These are phyloP conservation scores for Cutaneotrichosporon spelunceum DNA, from an alignment of 1,284 basidiomycete species.

Conservation along the genomic window DNA sequence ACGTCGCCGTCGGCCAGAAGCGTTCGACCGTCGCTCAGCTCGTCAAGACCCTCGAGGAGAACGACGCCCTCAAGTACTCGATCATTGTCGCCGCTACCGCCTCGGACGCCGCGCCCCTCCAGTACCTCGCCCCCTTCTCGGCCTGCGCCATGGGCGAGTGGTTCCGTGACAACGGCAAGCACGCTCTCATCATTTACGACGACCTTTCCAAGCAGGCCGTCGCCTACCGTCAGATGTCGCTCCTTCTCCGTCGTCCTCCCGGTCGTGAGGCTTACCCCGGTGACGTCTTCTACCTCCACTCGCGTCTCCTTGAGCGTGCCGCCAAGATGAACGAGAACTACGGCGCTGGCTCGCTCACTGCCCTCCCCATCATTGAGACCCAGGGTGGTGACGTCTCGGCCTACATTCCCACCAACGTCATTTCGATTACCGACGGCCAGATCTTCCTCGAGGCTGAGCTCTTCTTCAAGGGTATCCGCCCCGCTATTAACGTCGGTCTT, in stretches of 20 bases:
- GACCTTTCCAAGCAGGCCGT: conserved; percentile 99
- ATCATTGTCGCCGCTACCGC: conserved; percentile 98
- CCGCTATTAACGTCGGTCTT: conserved; percentile 99
- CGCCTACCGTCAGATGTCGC: conserved; percentile 99
- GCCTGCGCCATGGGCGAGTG: conserved; percentile 99
- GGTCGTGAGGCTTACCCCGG: conserved; percentile 99
- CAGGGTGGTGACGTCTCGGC: conserved; percentile 99
- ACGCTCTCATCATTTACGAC: conserved; percentile 96
- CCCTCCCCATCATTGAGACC: conserved; percentile 98
- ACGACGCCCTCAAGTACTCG: conserved; percentile 99
- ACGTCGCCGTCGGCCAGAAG: conserved; percentile 98
- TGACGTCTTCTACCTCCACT: conserved; percentile 99
- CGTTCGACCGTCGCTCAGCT: conserved; percentile 99
- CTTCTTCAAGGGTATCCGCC: conserved; percentile 99
- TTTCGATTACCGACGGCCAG: conserved; percentile 97
- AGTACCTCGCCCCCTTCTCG: conserved; percentile 99
- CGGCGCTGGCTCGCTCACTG: conserved; percentile 96
- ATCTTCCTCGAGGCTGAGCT: conserved; percentile 99
- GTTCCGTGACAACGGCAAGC: conserved; percentile 99
- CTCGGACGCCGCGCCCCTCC: conserved; percentile 96
- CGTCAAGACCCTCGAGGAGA: conserved; percentile 98
- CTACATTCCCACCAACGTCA: conserved; percentile 81
- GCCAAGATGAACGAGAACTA: conserved; percentile 99
- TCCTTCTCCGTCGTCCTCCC: conserved; percentile 97
- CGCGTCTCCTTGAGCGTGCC: conserved; percentile 98